Percentiles rank a stretch among this genome's conserved stretches.
These are phyloP conservation scores for Hygrophorus pudorinus DNA, from an alignment of 768 basidiomycete genomes.

Conservation along the genomic window DNA sequence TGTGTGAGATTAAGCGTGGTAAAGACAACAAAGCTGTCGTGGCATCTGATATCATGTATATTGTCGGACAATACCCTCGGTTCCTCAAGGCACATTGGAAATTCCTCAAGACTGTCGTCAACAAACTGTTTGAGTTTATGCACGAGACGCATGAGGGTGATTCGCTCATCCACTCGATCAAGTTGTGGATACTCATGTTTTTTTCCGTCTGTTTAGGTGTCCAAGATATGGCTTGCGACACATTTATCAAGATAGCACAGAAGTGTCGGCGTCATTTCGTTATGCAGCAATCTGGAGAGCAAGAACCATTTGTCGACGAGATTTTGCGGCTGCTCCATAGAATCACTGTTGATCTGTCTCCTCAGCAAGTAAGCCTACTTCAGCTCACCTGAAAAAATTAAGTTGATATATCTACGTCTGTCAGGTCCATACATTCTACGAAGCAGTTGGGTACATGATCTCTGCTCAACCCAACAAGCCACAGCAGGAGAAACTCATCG, in stretches of 20 bases:
- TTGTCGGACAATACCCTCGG: slow-evolving; percentile 97
- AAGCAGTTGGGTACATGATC: slow-evolving; percentile 99
- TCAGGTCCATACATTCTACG: slow-evolving; percentile 93
- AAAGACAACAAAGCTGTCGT: slow-evolving; percentile 99
- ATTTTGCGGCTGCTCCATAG: slow-evolving; percentile 85
- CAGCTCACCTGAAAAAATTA: too few relatives aligned
- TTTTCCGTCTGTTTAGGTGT: slow-evolving; percentile 49
- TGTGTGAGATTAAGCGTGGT: slow-evolving; percentile 97
- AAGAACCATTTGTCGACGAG: slow-evolving; percentile 97
- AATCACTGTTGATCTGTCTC: slow-evolving; percentile 89
- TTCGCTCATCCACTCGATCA: slow-evolving; percentile 10
- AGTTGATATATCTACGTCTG: slow-evolving; percentile 13
- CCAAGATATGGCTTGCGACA: slow-evolving; percentile 99
- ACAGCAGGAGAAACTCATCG: slow-evolving; percentile 89
- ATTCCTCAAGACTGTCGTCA: slow-evolving; percentile 99
- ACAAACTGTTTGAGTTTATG: slow-evolving; percentile 99
- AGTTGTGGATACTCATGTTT: slow-evolving; percentile 1
- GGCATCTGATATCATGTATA: slow-evolving; percentile 95
- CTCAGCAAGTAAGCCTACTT: slow-evolving; percentile 53
- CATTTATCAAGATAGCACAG: slow-evolving; percentile 99
- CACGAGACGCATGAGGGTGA: slow-evolving; percentile 97
- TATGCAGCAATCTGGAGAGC: slow-evolving; percentile 95
- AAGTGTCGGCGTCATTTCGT: slow-evolving; percentile 98
- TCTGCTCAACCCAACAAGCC: slow-evolving; percentile 97
- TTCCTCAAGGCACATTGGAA: slow-evolving; percentile 99